phyloP scores from a whole-genome alignment of 2,329 filamentous ascomycete genomes.

The Diaporthe sp. region DNA sequence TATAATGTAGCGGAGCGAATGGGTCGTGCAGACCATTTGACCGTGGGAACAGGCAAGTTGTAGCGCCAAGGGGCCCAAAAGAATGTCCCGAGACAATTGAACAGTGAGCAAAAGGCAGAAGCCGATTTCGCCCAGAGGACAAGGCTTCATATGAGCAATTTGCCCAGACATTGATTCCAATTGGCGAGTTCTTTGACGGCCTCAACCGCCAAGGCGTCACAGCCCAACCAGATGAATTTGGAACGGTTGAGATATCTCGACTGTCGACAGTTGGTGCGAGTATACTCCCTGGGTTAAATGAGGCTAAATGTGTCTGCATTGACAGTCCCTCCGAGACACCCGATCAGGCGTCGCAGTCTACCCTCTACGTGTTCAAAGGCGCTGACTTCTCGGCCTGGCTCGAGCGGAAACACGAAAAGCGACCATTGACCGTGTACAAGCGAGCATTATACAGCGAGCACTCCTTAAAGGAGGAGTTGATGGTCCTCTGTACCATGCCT shows the following conservation, averaged over 20 bases:
- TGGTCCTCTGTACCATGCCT: background rate
- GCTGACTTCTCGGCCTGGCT: background rate
- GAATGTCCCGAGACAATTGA: too few species aligned
- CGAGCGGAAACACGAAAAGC: background rate
- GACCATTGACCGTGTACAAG: background rate
- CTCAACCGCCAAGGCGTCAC: background rate
- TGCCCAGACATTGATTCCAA: background rate
- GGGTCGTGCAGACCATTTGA: too few species aligned
- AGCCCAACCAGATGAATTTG: background rate
- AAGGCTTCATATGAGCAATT: background rate
- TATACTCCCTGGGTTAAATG: background rate
- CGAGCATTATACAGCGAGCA: constrained; percentile 3
- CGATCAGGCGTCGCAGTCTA: background rate
- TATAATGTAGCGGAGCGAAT: too few species aligned
- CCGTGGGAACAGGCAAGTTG: too few species aligned
- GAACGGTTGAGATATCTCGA: background rate
- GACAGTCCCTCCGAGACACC: background rate
- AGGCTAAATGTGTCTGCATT: background rate
- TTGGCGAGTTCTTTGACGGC: background rate
- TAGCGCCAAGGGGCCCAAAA: too few species aligned
- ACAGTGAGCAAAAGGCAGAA: too few species aligned
- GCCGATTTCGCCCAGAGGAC: background rate
- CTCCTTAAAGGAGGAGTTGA: constrained; percentile 3
- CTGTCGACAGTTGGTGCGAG: background rate
- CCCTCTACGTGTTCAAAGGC: background rate